These are phyloP conservation scores for Porphyra umbilicalis DNA, from an alignment of 31 red algal genomes.

Conservation along the genomic window DNA sequence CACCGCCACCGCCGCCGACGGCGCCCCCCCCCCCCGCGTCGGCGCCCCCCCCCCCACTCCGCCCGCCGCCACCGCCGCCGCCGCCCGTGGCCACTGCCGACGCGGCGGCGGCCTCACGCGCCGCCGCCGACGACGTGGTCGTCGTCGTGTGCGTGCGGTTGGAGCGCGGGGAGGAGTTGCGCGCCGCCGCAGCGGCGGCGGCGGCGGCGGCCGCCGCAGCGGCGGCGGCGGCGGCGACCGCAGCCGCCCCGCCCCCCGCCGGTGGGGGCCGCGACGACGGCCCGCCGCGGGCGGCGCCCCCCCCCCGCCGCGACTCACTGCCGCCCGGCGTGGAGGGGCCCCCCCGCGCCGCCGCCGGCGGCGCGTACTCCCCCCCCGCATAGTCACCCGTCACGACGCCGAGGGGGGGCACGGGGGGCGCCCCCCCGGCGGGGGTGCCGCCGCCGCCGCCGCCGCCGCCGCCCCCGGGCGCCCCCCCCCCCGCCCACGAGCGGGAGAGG, in stretches of 20 bases:
- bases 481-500: neutral
- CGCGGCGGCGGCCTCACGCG: neutral
- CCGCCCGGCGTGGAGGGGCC: neutral
- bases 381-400: neutral
- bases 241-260: neutral
- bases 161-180: neutral
- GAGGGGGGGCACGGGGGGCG: neutral
- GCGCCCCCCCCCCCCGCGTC: neutral
- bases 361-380: neutral
- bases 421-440: neutral
- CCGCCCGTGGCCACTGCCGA: neutral
- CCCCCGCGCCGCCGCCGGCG: neutral
- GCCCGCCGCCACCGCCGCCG: neutral
- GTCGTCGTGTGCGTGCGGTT: neutral
- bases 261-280: neutral
- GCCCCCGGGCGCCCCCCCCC: neutral
- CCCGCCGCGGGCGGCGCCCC: neutral
- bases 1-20: neutral
- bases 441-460: neutral
- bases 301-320: neutral
- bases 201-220: neutral
- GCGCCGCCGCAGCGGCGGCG: neutral
- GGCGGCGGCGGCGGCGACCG: neutral
- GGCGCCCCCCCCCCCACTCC: neutral
- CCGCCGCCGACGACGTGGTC: neutral